Base-by-base conservation (phyloP, 2,329 filamentous ascomycete genomes). In the Boeremia lycopersici region DNA sequence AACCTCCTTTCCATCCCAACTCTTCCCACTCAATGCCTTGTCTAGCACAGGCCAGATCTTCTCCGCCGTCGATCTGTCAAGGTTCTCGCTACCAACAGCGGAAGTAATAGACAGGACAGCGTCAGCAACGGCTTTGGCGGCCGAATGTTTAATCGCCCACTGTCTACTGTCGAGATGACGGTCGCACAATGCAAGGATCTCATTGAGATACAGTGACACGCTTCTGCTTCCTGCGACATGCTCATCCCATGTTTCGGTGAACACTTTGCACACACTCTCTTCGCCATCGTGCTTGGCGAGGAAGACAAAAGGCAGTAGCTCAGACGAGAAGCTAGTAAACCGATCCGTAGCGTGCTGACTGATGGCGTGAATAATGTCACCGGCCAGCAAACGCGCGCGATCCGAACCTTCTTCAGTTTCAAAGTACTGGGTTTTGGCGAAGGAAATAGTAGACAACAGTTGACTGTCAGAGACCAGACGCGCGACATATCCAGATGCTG, bases 61-160 rank as follows among this genome's bases (percentile, higher is more conserved):
- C 61, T 82, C 79, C 15, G 90, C 80, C 35, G 87, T 85, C 2
- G 80, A 69, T 15, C 82, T 79, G 57, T 83, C 85, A 48, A 91
- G 84, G 44, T 84, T 81, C 0, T 83, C 84, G 6, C 81, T 75
- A 2, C 61, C 60, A 42, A 91, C 85, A 38, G 85, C 81, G 5
- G 71, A 60, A 5, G 80, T 79, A 25, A 93, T 83, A 1, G 89
- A 86, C 17, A 81, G 81, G 11, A 91, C 83, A 50, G 89, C 85
- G 40, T 90, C 89, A 1, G 91, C 91, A 9, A 93, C 84, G 0
- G 92, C 86, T 54, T 95, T 85, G 7, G 93, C 91, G 8, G 89
- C 89, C 0, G 91, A 90, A 66, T 98, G 93, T 74, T 96, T 95
- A 52, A 98, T 84, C 2, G 87, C 87, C 95, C 95, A 99, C 66